These are phyloP conservation scores for Fraxinus cuspidata DNA, from an alignment of 257 asterid genomes.

Conservation along the genomic window DNA sequence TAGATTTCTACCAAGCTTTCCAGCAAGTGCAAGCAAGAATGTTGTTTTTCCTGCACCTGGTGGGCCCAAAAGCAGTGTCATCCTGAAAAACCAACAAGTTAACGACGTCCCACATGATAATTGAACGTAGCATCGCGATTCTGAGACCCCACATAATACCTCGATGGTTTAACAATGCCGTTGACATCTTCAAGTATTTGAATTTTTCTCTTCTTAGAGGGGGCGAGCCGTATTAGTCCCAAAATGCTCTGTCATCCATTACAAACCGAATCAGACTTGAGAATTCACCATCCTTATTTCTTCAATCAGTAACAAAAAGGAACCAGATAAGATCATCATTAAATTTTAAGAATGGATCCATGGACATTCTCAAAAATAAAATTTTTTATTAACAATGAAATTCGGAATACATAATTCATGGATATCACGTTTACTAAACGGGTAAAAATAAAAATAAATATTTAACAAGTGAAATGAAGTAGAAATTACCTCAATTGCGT, in stretches of 20 bases:
- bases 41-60: constrained; percentile 55
- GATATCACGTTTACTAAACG: not conserved
- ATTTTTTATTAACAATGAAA: not conserved
- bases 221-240: constrained; percentile 32
- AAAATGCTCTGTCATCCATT: constrained; percentile 34
- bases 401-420: not conserved
- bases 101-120: not conserved
- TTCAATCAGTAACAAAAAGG: not conserved
- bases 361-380: not conserved
- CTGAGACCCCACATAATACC: constrained; percentile 14
- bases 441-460: not conserved
- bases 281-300: not conserved
- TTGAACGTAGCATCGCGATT: not conserved
- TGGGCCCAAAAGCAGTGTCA: constrained; percentile 53
- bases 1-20: constrained; percentile 35
- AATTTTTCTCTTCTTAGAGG: constrained; percentile 42
- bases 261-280: not conserved
- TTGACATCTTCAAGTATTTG: constrained; percentile 36
- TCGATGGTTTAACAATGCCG: constrained; percentile 45
- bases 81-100: constrained; percentile 30
- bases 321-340: not conserved
- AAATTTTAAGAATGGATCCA: not conserved
- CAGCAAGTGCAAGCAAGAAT: constrained; percentile 45
- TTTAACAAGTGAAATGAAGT: too few species aligned
- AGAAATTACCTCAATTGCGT: constrained; percentile 32